A percentile compares a stretch with the other conserved stretches of the same genome.
Evolutionary conservation across 345 rosid genomes (phyloP).

Genomic region (Eucalyptus pauciflora): DNA sequence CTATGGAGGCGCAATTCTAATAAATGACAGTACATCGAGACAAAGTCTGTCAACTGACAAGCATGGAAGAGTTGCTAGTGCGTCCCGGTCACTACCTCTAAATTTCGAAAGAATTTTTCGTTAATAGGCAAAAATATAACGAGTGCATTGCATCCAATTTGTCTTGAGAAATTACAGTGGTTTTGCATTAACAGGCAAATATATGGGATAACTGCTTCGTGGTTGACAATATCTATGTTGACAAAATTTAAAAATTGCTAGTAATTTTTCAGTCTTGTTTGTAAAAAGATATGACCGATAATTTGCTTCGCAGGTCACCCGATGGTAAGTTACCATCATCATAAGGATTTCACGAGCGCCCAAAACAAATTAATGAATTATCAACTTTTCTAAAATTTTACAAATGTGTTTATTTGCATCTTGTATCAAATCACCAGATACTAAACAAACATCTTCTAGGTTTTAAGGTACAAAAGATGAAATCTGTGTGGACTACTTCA

Average conservation of each 20-base stretch:
- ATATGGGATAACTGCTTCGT: neutral
- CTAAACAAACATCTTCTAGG: neutral
- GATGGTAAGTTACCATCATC: neutral
- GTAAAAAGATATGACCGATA: neutral
- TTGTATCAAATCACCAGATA: neutral
- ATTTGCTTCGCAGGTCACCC: neutral
- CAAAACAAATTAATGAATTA: neutral
- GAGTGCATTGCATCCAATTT: too few species aligned
- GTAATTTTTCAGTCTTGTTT: neutral
- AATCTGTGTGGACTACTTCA: rapidly evolving
- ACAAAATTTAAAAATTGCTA: neutral
- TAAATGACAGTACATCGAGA: rapidly evolving
- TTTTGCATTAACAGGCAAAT: neutral
- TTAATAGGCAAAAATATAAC: too few species aligned
- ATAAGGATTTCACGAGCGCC: too few species aligned
- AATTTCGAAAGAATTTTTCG: rapidly evolving
- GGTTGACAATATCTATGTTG: neutral
- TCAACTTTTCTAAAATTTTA: neutral
- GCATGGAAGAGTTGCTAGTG: rapidly evolving
- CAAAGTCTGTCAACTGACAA: rapidly evolving
- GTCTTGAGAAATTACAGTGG: too few species aligned
- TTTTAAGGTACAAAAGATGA: neutral
- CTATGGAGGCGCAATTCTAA: rapidly evolving
- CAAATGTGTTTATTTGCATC: too few species aligned
- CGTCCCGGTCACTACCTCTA: rapidly evolving